Conservation (phyloP, 2,329 filamentous ascomycete species). For the Didymosphaeria variabile region DNA sequence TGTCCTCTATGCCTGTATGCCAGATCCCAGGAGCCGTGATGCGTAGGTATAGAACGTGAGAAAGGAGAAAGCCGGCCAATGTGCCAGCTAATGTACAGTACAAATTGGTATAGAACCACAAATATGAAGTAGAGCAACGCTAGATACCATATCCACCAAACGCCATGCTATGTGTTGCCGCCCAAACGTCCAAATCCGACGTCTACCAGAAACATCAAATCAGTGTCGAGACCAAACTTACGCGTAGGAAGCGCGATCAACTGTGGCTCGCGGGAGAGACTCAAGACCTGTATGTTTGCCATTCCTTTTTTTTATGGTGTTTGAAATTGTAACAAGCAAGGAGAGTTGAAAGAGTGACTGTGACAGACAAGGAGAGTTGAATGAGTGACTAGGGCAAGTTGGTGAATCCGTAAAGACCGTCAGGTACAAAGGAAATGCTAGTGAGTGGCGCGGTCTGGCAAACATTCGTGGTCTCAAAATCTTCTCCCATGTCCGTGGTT, state of each 20-base stretch:
- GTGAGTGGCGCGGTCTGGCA: constrained; percentile 47
- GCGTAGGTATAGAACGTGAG: constrained; percentile 9
- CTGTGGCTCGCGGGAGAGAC: constrained; percentile 13
- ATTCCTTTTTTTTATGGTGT: constrained; percentile 18
- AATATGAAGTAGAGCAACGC: constrained; percentile 18
- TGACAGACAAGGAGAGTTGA: constrained; percentile 18
- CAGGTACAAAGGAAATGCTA: constrained; percentile 48
- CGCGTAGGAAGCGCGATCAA: not conserved
- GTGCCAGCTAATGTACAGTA: constrained; percentile 33
- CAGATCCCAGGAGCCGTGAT: constrained; percentile 19
- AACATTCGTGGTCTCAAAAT: constrained; percentile 30
- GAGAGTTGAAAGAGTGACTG: constrained; percentile 24
- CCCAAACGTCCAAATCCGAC: not conserved
- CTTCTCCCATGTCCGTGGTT: constrained; percentile 25
- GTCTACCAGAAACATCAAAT: not conserved
- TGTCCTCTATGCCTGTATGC: constrained; percentile 21
- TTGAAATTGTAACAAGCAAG: not conserved
- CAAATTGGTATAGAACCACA: constrained; percentile 37
- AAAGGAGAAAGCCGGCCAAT: constrained; percentile 24
- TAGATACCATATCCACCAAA: constrained; percentile 23
- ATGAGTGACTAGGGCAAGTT: constrained; percentile 17
- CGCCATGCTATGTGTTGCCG: constrained; percentile 34
- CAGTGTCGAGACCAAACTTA: not conserved
- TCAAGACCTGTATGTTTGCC: constrained; percentile 24
- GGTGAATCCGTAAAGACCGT: constrained; percentile 39